phyloP scores from a whole-genome alignment of 805 yeast genomes.

The Nakazawaea molendinolei region DNA sequence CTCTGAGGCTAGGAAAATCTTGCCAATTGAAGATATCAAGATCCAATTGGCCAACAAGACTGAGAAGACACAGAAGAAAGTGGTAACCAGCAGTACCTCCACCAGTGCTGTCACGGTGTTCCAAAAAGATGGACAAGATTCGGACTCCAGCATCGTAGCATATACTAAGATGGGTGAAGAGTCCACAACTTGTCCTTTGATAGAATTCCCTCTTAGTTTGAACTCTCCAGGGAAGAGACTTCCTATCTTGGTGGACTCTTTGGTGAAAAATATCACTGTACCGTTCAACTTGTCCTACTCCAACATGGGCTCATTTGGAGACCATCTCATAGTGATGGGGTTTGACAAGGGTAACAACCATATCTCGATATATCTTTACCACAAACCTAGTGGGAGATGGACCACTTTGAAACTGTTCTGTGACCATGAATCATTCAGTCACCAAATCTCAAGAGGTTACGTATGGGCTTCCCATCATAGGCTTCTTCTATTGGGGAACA shows the following conservation, averaged over 20 bases:
- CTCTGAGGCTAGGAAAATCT: constrained; percentile 16
- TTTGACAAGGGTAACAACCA: constrained; percentile 36
- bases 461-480: constrained; percentile 78
- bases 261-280: constrained; percentile 11
- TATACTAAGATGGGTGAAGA: constrained; percentile 1
- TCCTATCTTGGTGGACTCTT: constrained; percentile 13
- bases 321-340: constrained; percentile 57
- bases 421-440: constrained; percentile 45
- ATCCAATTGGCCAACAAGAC: constrained; percentile 10
- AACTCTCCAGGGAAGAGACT: constrained; percentile 12
- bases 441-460: constrained; percentile 60
- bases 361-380: constrained; percentile 42
- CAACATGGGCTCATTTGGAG: constrained; percentile 59
- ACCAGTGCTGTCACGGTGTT: constrained; percentile 5
- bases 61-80: constrained; percentile 15
- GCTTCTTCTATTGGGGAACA: constrained; percentile 53
- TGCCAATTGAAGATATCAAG: constrained; percentile 16
- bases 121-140: constrained; percentile 3
- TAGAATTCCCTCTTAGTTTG: constrained; percentile 16
- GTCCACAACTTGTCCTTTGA: constrained; percentile 18
- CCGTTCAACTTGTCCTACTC: constrained; percentile 49
- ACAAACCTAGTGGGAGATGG: constrained; percentile 56
- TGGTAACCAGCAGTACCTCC: constrained; percentile 16
- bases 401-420: constrained; percentile 50
- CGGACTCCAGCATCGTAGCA: constrained; percentile 3